phyloP scores from a whole-genome alignment of 345 rosid species.

The Zanthoxylum bungeanum region DNA sequence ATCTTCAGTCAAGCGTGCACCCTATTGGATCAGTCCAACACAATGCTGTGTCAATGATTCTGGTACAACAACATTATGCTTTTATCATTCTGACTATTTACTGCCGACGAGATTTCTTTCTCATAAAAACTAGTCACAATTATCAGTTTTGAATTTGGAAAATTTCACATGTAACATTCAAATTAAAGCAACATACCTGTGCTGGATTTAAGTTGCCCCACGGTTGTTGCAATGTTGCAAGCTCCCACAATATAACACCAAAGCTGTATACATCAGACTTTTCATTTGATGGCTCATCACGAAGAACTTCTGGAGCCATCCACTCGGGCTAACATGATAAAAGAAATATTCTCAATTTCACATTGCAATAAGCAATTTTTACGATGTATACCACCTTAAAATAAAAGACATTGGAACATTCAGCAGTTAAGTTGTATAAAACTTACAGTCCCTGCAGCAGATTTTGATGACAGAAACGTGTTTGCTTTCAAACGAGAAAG shows the following conservation, averaged over 20 bases:
- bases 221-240: slow-evolving; percentile 93
- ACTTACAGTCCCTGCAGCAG: slow-evolving; percentile 99
- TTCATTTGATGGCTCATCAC: slow-evolving; percentile 96
- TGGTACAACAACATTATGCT: background rate
- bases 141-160: background rate
- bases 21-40: background rate
- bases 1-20: background rate
- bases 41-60: background rate
- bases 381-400: slow-evolving; percentile 5
- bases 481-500: slow-evolving; percentile 95
- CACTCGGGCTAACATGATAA: slow-evolving; percentile 77
- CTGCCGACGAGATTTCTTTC: background rate
- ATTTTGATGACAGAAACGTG: slow-evolving; percentile 95
- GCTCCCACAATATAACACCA: slow-evolving; percentile 97
- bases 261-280: slow-evolving; percentile 96
- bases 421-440: slow-evolving; percentile 14
- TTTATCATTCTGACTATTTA: background rate
- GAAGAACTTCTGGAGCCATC: slow-evolving; percentile 99
- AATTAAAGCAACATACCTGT: slow-evolving; percentile 57
- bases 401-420: background rate
- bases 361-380: background rate
- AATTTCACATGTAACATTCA: background rate
- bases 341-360: slow-evolving; percentile 12
- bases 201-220: slow-evolving; percentile 96
- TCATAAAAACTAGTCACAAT: background rate